Percentiles rank a stretch among this genome's conserved stretches.
These are phyloP conservation scores for Fusarium decemcellulare DNA, from an alignment of 2,329 filamentous ascomycete species.

Conservation along the genomic window DNA sequence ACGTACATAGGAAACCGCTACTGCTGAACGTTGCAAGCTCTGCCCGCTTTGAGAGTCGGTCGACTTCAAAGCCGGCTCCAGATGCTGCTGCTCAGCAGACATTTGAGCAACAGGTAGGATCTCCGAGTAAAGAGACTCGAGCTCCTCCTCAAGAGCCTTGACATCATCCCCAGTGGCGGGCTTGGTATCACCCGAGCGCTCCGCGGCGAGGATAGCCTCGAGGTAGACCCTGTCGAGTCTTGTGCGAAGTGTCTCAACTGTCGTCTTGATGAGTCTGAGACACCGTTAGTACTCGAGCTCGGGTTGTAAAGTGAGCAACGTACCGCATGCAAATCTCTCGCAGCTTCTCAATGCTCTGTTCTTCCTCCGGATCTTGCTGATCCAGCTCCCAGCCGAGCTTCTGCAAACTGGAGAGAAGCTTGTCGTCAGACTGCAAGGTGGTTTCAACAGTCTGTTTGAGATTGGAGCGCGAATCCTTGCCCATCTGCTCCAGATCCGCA, in stretches of 20 bases:
- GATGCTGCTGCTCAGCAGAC: conserved; percentile 77
- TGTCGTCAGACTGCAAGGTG: conserved; percentile 74
- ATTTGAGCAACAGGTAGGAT: conserved; percentile 79
- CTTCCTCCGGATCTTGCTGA: conserved; percentile 65
- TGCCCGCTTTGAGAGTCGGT: conserved; percentile 60
- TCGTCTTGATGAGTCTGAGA: conserved; percentile 68
- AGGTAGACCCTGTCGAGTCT: conserved; percentile 70
- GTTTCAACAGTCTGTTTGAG: conserved; percentile 65
- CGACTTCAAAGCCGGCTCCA: conserved; percentile 70
- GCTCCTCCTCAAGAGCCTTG: conserved; percentile 70
- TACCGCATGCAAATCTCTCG: conserved; percentile 71
- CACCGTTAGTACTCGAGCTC: conserved; percentile 28
- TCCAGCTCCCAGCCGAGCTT: conserved; percentile 75
- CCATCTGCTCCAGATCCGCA: conserved; percentile 66
- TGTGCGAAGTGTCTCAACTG: conserved; percentile 68
- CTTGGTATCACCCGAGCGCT: conserved; percentile 46
- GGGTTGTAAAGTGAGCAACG: conserved; percentile 14
- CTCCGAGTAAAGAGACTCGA: conserved; percentile 79
- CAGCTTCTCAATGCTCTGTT: conserved; percentile 68
- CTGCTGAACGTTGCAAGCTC: conserved; percentile 59
- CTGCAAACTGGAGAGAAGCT: conserved; percentile 74
- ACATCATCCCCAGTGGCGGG: conserved; percentile 58
- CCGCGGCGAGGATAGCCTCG: conserved; percentile 56
- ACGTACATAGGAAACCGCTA: conserved; percentile 67
- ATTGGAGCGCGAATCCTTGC: conserved; percentile 58